These are phyloP conservation scores for Clonostachys chloroleuca DNA, from an alignment of 2,329 filamentous ascomycete genomes.

Conservation along the genomic window DNA sequence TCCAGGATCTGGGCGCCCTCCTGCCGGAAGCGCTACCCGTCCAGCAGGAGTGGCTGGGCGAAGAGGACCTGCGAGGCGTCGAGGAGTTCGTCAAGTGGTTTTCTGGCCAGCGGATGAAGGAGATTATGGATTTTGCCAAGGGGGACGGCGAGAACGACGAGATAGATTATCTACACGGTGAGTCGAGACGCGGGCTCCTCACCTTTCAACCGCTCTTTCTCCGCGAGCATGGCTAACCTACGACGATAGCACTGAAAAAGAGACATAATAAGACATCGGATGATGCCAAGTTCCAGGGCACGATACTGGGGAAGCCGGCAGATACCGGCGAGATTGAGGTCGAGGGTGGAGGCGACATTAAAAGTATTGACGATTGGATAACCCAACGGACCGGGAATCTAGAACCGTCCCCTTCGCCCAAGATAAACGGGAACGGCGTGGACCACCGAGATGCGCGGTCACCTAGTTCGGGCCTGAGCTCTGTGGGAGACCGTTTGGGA, in stretches of 20 bases:
- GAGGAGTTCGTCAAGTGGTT: conserved; percentile 80
- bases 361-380: conserved; percentile 30
- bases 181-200: conserved; percentile 11
- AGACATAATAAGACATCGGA: conserved; percentile 89
- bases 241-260: conserved; percentile 66
- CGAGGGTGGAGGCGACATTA: conserved; percentile 58
- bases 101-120: conserved; percentile 65
- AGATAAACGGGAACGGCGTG: conserved; percentile 6
- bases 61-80: conserved; percentile 76
- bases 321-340: conserved; percentile 71
- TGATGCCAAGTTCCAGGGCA: conserved; percentile 81
- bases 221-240: conserved; percentile 18
- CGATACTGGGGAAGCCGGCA: conserved; percentile 69
- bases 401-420: neutral
- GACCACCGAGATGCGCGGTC: conserved; percentile 30
- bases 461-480: conserved; percentile 52
- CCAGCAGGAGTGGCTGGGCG: conserved; percentile 64
- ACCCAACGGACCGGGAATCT: conserved; percentile 14
- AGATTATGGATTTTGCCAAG: conserved; percentile 77
- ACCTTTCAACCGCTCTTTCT: conserved; percentile 3
- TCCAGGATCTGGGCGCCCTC: conserved; percentile 76
- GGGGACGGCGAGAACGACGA: conserved; percentile 61
- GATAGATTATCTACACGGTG: conserved; percentile 67
- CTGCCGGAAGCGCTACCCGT: conserved; percentile 61
- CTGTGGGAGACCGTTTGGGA: conserved; percentile 41